Evolutionary conservation across 2,329 filamentous ascomycete species (phyloP), one percentile per base, ranked within the genome.

Genomic region (Colletotrichum graminicola): DNA sequence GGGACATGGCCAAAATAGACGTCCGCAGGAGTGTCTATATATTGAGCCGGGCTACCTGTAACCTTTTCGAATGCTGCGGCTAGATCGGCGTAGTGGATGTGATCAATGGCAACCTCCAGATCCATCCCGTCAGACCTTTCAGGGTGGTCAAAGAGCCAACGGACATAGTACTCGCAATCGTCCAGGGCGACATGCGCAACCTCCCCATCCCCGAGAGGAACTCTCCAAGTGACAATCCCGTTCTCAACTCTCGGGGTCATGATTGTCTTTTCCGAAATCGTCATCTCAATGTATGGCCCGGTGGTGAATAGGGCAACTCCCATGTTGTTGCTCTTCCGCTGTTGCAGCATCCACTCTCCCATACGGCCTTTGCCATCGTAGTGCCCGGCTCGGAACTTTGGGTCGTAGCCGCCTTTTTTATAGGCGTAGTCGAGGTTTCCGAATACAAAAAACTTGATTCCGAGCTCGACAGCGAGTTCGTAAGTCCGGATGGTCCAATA

Each of bases 351-450:
- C 82, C 81, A 85, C 69, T 85, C 80, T 0, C 78, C 82, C 8
- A 86, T 74, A 14, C 84, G 76, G 12, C 85, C 84, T 76, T 86
- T 85, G 26, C 78, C 80, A 74, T 84, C 84, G 60, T 86, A 86
- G 77, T 88, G 86, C 1, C 86, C 86, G 1, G 76, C 76, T 14
- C 84, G 80, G 72, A 83, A 84, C 61, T 82, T 79, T 0, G 83
- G 79, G 52, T 85, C 79, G 71, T 84, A 88, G 0, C 82, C 83
- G 49, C 79, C 77, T 75, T 85, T 84, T 79, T 87, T 86, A 68
- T 82, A 82, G 1, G 75, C 80, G 70, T 84, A 87, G 73, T 88
- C 86, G 12, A 89, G 78, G 65, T 84, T 85, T 1, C 84, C 85
- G 71, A 84, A 87, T 52, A 83, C 79, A 74, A 85, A 83, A 75